Percentiles rank a stretch among this genome's conserved stretches.
Conservation (phyloP, 2,329 filamentous ascomycete species). For the Catunica adiposa region DNA sequence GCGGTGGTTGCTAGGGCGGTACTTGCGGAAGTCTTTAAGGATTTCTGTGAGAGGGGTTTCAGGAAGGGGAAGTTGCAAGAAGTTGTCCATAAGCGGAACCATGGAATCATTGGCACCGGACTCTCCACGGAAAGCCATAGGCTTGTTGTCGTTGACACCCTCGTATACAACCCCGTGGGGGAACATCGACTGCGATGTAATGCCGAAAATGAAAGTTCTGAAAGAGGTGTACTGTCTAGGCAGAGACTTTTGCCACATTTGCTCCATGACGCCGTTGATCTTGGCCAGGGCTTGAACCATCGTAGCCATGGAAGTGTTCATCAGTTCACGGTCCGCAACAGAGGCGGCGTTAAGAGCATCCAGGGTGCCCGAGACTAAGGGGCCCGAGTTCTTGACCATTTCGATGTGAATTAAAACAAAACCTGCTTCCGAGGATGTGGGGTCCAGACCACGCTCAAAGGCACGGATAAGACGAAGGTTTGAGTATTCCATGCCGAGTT, state of each 20-base stretch:
- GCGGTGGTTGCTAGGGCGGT: constrained; percentile 77
- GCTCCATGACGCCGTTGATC: constrained; percentile 59
- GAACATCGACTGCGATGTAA: constrained; percentile 88
- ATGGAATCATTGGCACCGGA: constrained; percentile 91
- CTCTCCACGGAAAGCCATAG: constrained; percentile 75
- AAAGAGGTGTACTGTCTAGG: constrained; percentile 75
- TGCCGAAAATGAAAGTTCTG: constrained; percentile 93
- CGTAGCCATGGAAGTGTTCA: constrained; percentile 47
- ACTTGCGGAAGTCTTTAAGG: constrained; percentile 73
- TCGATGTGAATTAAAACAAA: constrained; percentile 94
- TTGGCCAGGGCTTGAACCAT: constrained; percentile 44
- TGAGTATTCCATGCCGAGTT: constrained; percentile 39
- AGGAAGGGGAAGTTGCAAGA: constrained; percentile 76
- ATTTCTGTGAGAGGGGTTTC: constrained; percentile 77
- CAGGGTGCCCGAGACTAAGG: constrained; percentile 56
- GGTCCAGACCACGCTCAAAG: constrained; percentile 79
- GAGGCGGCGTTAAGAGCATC: constrained; percentile 42
- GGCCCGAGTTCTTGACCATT: constrained; percentile 78
- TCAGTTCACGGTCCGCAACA: constrained; percentile 29
- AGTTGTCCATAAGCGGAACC: constrained; percentile 76
- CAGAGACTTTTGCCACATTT: constrained; percentile 81
- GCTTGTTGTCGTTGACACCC: constrained; percentile 53
- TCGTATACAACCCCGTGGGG: constrained; percentile 82
- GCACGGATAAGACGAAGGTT: constrained; percentile 75
- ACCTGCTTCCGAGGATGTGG: constrained; percentile 74